Base-by-base conservation (phyloP, 192 early-diverging fungal genomes). In the Fimicolochytrium jonesii region DNA sequence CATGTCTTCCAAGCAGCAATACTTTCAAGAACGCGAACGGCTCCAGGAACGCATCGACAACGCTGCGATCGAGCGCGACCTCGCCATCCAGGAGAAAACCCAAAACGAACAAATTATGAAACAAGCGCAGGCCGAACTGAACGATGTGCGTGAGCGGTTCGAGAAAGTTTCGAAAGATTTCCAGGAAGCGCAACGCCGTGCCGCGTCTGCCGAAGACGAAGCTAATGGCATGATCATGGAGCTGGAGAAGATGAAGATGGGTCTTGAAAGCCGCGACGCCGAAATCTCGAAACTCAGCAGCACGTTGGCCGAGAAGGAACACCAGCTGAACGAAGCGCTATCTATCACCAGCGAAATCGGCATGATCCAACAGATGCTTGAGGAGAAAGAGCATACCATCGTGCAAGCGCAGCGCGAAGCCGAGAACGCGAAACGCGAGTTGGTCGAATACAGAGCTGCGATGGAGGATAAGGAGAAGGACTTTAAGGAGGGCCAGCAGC, bases 11-110 rank as follows among this genome's bases (percentile, higher is more conserved):
- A 72, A 73, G 33, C 51, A 51, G 32, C 64, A 77, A 59, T 72
- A 66, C 58, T 77, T 77, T 46, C 23, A 26, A 4, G 70, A 77
- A 18, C 57, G 65, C 29, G 75, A 80, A 30, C 59, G 59, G 48
- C 55, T 77, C 3, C 66, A 70, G 52, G 78, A 80, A 44, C 39
- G 53, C 26, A 56, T 79, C 37, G 76, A 77, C 33, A 44, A 59
- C 32, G 47, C 28, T 13, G 66, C 48, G n/a, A 22, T 57, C 20
- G 37, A 68, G 36, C 3, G 25, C 15, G 34, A 26, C 15, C 56
- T 36, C 5, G 22, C 23, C 13, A 23, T 29, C 17, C 31, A 50
- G 20, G 44, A 44, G 7, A 46, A 66, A 18, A 20, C 45, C 18
- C 36, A 57, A 20, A 20, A 18, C 1, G 66, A 67, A 15, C 13